A percentile compares a stretch with the other conserved stretches of the same genome.
Evolutionary conservation across 208 protist genomes (phyloP).

Genomic region (Trypanosoma grayi): DNA sequence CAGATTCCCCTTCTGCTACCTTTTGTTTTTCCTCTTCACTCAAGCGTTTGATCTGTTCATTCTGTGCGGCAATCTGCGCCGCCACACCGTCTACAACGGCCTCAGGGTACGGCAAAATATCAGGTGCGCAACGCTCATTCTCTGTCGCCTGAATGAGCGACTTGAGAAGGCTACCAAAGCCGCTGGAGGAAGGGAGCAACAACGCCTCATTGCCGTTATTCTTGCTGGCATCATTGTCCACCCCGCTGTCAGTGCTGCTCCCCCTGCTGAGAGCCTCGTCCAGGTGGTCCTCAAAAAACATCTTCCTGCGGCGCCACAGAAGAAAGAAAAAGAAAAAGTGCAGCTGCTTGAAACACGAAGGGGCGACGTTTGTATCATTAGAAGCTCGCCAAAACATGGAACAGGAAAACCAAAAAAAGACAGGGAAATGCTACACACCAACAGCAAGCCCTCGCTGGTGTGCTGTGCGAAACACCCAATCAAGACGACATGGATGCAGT

Average conservation of each 20-base stretch:
- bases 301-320: conserved; percentile 7
- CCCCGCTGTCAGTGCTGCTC: conserved; percentile 7
- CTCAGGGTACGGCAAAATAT: conserved; percentile 76
- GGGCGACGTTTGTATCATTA: too few relatives aligned
- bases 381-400: background rate
- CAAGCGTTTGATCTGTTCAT: conserved; percentile 34
- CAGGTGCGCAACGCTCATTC: conserved; percentile 75
- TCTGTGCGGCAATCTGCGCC: conserved; percentile 37
- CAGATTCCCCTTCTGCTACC: conserved; percentile 14
- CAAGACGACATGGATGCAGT: too few relatives aligned
- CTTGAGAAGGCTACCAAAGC: conserved; percentile 26
- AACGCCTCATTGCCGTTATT: conserved; percentile 11
- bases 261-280: conserved; percentile 43
- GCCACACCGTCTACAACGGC: conserved; percentile 48
- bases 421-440: conserved; percentile 3
- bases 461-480: too few relatives aligned
- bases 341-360: background rate
- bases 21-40: conserved; percentile 51
- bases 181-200: conserved; percentile 21
- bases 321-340: background rate
- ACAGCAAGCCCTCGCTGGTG: too few relatives aligned
- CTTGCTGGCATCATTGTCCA: background rate
- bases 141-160: conserved; percentile 68
- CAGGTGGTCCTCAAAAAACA: conserved; percentile 77
- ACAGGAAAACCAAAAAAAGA: conserved; percentile 4